These are phyloP conservation scores for Verticillium longisporum DNA, from an alignment of 2,329 filamentous ascomycete genomes.

Conservation along the genomic window DNA sequence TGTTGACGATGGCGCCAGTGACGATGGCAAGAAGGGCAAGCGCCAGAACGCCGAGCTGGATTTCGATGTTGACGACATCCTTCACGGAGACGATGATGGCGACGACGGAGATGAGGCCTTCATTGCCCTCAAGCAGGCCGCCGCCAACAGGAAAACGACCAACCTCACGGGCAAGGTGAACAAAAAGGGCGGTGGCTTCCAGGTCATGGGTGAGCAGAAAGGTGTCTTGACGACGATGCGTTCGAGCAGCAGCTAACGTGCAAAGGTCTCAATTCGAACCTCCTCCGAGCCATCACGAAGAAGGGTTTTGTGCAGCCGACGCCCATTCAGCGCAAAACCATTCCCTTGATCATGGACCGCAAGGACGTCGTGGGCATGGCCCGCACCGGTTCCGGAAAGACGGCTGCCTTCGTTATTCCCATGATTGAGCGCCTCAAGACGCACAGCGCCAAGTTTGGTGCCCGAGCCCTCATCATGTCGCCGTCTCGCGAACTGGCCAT, in stretches of 20 bases:
- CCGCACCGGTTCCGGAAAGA: constrained; percentile 97
- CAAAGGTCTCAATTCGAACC: constrained; percentile 65
- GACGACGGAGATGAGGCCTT: constrained; percentile 77
- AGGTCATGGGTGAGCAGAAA: constrained; percentile 67
- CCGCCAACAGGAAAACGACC: constrained; percentile 76
- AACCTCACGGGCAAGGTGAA: constrained; percentile 79
- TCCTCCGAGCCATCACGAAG: constrained; percentile 83
- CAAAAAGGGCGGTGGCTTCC: constrained; percentile 95
- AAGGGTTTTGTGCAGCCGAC: constrained; percentile 97
- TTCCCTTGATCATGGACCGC: constrained; percentile 80
- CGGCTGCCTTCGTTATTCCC: constrained; percentile 93
- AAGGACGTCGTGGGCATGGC: constrained; percentile 99
- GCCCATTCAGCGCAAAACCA: constrained; percentile 94
- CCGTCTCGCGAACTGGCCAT: constrained; percentile 91
- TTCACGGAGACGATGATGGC: constrained; percentile 49
- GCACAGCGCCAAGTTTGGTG: constrained; percentile 81
- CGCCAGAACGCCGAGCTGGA: constrained; percentile 26
- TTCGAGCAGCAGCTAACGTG: constrained; percentile 6
- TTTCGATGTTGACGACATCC: constrained; percentile 53
- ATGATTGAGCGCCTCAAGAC: constrained; percentile 92
- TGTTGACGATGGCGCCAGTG: constrained; percentile 43
- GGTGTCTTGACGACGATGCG: background rate
- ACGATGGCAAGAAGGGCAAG: constrained; percentile 22
- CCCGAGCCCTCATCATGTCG: constrained; percentile 80
- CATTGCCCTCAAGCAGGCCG: constrained; percentile 81